Conservation (phyloP, 805 yeast species). For the Pichia nakasei region DNA sequence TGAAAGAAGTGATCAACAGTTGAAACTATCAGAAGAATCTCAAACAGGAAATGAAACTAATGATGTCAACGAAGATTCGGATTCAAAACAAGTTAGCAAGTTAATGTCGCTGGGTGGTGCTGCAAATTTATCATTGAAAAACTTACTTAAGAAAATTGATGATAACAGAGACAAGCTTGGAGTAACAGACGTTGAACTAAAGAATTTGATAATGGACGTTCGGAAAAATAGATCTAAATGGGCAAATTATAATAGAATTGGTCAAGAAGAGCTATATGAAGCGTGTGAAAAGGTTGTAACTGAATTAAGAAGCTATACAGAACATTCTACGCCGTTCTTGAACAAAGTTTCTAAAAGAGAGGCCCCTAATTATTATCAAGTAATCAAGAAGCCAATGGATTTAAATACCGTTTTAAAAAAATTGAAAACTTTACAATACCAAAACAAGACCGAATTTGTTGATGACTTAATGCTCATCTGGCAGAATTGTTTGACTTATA, state of each 20-base stretch:
- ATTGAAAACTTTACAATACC: conserved; percentile 71
- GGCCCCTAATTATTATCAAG: conserved; percentile 90
- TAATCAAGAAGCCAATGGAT: conserved; percentile 94
- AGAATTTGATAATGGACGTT: conserved; percentile 83
- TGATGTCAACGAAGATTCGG: conserved; percentile 11
- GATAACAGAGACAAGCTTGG: conserved; percentile 65
- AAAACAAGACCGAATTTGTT: conserved; percentile 82
- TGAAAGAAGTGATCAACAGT: conserved; percentile 70
- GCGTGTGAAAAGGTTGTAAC: conserved; percentile 93
- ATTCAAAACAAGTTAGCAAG: conserved; percentile 21
- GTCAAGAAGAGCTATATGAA: conserved; percentile 96
- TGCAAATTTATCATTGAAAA: conserved; percentile 69
- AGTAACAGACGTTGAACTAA: conserved; percentile 73
- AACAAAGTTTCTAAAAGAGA: conserved; percentile 96
- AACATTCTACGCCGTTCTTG: conserved; percentile 91
- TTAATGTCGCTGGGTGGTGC: conserved; percentile 44
- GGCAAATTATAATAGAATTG: conserved; percentile 92
- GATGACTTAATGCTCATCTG: conserved; percentile 92
- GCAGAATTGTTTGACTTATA: conserved; percentile 88
- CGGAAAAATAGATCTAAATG: conserved; percentile 93
- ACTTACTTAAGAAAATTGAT: conserved; percentile 71
- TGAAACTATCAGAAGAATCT: conserved; percentile 29
- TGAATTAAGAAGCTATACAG: conserved; percentile 86
- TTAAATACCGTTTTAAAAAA: conserved; percentile 89
- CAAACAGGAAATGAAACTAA: conserved; percentile 29